Base-by-base conservation (phyloP, 257 asterid species). In the Fraxinus excelsior region DNA sequence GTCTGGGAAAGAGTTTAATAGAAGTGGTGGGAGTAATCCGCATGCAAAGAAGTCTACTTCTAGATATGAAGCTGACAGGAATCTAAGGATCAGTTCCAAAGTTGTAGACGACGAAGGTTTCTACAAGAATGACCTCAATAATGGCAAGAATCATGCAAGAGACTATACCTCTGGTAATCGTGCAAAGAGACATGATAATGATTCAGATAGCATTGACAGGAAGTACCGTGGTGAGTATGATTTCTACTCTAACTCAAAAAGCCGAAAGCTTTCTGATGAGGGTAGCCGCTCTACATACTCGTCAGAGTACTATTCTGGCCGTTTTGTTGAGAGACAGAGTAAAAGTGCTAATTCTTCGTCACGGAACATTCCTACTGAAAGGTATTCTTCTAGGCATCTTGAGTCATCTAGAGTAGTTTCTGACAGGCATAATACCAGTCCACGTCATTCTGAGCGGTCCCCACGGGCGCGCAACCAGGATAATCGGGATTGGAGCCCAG, bases 401-500 rank as follows among this genome's bases (percentile, higher is more conserved):
- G 96, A 92, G 53, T 86, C 97, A 56, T 87, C 96, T 74, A 90
- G 87, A 83, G 83, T 78, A 38, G 84, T 74, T 76, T 82, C 85
- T 85, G 96, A 91, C 81, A 85, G 87, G 82, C 89, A 80, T 38
- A 91, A 85, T 71, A 79, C 77, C 82, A 92, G 97, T 76, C 98
- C 98, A 26, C 94, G 79, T 79, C 95, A 89, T 78, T 79, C 87
- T 72, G 97, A 90, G 88, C 86, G 88, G 83, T 89, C 96, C 84
- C 91, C 96, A 58, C 90, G 97, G 83, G 64, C 88, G 80, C 90
- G 85, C 58, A 62, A 88, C 74, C 82, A 86, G 80, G 95, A 87
- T 51, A 83, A 83, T 70, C 84, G 90, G 35, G 94, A 84, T 70
- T 76, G 80, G 82, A 92, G 96, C 85, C 97, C 97, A 2, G 81